phyloP scores from a whole-genome alignment of 139 green algal species.

The Chlorella sp. region DNA sequence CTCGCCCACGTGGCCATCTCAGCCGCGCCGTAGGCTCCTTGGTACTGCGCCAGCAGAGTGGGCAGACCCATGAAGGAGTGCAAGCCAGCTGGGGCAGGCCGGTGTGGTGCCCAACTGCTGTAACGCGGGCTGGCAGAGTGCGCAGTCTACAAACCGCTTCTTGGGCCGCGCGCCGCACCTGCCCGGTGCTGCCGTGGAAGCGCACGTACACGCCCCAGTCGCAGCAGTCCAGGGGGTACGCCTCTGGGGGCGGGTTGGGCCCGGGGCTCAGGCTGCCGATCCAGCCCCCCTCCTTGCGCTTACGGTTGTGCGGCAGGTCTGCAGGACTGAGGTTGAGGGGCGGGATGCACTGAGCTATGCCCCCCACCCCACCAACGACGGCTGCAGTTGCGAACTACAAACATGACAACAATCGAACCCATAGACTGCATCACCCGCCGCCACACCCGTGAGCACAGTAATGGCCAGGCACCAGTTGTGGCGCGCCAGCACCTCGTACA shows the following conservation, averaged over 20 bases:
- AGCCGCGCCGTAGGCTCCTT: not conserved
- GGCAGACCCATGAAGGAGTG: too few species aligned
- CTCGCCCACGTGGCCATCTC: slow-evolving; percentile 18
- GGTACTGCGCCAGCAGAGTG: slow-evolving; percentile 3
- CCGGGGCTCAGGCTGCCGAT: slow-evolving; percentile 5
- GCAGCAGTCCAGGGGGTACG: slow-evolving; percentile 37
- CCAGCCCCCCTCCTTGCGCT: not conserved
- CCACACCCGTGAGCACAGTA: too few species aligned
- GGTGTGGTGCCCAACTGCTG: too few species aligned
- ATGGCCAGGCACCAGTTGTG: slow-evolving; percentile 43
- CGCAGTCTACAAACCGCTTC: too few species aligned
- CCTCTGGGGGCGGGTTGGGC: not conserved
- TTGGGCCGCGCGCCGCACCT: slow-evolving; percentile 6
- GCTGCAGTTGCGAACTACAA: too few species aligned
- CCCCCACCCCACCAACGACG: too few species aligned
- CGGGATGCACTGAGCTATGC: too few species aligned
- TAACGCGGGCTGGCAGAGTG: too few species aligned
- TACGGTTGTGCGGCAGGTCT: too few species aligned
- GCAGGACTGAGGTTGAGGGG: too few species aligned
- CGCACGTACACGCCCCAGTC: slow-evolving; percentile 39
- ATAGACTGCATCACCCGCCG: too few species aligned
- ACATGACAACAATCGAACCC: too few species aligned
- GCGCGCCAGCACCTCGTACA: slow-evolving; percentile 27
- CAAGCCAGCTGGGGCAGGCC: not conserved
- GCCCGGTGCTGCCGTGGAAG: slow-evolving; percentile 36